Base-by-base conservation (phyloP, 2,329 filamentous ascomycete species). In the Aureobasidium sp. region DNA sequence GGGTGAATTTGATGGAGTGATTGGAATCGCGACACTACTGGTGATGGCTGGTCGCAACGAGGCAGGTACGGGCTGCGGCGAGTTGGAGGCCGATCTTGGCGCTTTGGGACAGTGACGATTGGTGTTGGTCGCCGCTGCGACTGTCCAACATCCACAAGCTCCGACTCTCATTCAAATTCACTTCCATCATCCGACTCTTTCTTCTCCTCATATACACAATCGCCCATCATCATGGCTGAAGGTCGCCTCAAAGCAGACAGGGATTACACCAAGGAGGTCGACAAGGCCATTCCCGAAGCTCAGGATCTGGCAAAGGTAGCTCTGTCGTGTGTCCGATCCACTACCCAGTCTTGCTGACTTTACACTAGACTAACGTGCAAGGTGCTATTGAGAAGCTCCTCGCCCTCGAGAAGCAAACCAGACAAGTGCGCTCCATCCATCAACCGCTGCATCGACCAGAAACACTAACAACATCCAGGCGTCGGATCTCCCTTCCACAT, bases 241-340 rank as follows among this genome's bases (percentile, higher is more conserved):
- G 78, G 83, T 72, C 78, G 86, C 70, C 75, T 94, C 77, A 96
- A 95, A 85, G 90, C 93, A 73, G 94, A 99, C 82, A 97, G 96
- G 88, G 94, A 99, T 86, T 97, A 90, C 85, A 88, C 90, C 73
- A 96, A 96, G 80, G 92, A 97, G 78, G 91, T 90, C 72, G 92
- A 97, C 82, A 86, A 88, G 79, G 85, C 90, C 78, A 87, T 99
- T 69, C 89, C 91, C 55, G 92, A 97, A 78, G 91, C 92, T 64
- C 87, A 97, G 82, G 83, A 89, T 79, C 85, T 96, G 69, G 92
- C 92, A 69, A 87, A 92, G 83, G 92, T 94, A 78, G 74, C 41
- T 32, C 26, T 37, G 27, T 61, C 57, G 57, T 52, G 37, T 52
- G 36, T 37, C 50, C 57, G n/a, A 6, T 29, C 10, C 20, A 52